These are phyloP conservation scores for Oenanthe sinensis DNA, from an alignment of 129 eudicot genomes.

Conservation along the genomic window DNA sequence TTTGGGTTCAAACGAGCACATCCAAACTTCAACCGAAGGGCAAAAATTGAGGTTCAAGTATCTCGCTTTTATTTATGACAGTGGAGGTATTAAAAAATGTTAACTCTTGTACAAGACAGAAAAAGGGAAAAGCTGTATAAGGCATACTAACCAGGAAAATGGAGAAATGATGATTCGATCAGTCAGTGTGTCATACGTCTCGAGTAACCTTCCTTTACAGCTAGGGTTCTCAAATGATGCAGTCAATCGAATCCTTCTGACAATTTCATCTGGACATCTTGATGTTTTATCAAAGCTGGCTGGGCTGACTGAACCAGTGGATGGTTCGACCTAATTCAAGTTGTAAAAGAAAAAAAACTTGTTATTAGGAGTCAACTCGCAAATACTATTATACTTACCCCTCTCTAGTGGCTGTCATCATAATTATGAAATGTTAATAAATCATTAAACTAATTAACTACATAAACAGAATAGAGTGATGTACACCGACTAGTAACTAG, in stretches of 20 bases:
- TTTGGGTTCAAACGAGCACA: neutral
- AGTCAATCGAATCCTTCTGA: slow-evolving; percentile 67
- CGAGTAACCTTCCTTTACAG: slow-evolving; percentile 50
- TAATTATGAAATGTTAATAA: neutral
- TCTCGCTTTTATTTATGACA: neutral
- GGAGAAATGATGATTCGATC: slow-evolving; percentile 70
- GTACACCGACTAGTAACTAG: neutral
- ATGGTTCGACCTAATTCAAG: slow-evolving; percentile 49
- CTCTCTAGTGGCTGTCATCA: neutral
- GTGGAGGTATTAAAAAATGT: slow-evolving; percentile 5
- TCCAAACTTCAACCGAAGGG: neutral
- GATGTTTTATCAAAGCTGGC: slow-evolving; percentile 65
- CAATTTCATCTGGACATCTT: slow-evolving; percentile 79
- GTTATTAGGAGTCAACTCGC: neutral
- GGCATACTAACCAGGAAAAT: slow-evolving; percentile 46
- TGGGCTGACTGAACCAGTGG: slow-evolving; percentile 63
- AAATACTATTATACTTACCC: neutral
- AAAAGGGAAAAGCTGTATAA: neutral
- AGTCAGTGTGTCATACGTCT: slow-evolving; percentile 58
- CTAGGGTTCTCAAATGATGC: slow-evolving; percentile 56
- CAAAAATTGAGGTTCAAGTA: neutral
- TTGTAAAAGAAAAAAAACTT: neutral
- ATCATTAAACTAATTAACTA: neutral
- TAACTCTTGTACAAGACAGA: neutral
- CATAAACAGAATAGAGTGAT: neutral